Percentiles rank a stretch among this genome's conserved stretches.
Conservation (phyloP, 2,329 filamentous ascomycete genomes). For the Sporothrix variecibatus region DNA sequence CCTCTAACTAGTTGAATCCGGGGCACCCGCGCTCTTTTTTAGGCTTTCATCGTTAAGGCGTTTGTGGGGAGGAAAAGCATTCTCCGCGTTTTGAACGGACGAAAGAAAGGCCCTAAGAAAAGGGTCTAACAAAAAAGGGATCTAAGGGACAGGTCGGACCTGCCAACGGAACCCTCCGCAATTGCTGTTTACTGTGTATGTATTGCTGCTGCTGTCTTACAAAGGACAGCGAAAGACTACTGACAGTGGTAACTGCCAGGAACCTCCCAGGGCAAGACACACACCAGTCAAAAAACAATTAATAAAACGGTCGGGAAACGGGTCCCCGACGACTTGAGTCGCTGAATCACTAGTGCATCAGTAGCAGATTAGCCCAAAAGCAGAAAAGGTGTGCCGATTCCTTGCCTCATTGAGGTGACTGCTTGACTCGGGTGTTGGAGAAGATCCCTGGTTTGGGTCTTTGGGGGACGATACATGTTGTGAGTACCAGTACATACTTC, state of each 20-base stretch:
- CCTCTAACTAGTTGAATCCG: not conserved
- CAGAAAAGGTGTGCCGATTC: not conserved
- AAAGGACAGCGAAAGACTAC: not conserved
- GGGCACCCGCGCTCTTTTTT: conserved; percentile 6
- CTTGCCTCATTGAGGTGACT: conserved; percentile 1
- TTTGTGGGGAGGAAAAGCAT: conserved; percentile 19
- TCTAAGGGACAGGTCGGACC: not conserved
- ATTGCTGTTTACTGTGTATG: not conserved
- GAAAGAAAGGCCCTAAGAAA: not conserved
- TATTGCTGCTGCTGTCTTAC: not conserved
- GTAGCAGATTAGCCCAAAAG: not conserved
- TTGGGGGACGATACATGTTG: not conserved
- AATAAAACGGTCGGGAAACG: not conserved
- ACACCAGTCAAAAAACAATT: not conserved
- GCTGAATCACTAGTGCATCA: conserved; percentile 20
- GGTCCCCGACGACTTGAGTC: not conserved
- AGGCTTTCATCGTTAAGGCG: not conserved
- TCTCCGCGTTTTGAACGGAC: conserved; percentile 14
- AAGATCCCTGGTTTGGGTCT: conserved; percentile 4
- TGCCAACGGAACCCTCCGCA: not conserved
- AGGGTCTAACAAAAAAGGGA: not conserved
- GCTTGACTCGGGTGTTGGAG: not conserved
- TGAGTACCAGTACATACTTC: not conserved
- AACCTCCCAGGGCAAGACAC: not conserved
- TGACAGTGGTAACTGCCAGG: not conserved